Percentiles rank a stretch among this genome's conserved stretches.
Conservation (phyloP, 2,329 filamentous ascomycete genomes). For the Xylaria polymorpha region DNA sequence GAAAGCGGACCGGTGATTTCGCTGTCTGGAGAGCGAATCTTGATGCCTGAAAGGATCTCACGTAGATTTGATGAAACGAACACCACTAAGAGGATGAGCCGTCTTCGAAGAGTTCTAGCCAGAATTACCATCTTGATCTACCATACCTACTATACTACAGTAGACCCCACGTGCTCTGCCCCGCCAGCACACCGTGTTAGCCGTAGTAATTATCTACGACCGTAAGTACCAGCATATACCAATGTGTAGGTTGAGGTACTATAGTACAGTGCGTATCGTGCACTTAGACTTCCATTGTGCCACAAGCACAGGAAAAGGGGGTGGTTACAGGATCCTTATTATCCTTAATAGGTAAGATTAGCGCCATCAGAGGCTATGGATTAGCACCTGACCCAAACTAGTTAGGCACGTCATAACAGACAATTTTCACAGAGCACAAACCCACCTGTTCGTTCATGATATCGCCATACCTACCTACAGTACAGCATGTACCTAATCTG, state of each 20-base stretch:
- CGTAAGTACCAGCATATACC: too few relatives aligned
- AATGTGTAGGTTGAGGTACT: background rate
- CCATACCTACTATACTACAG: too few relatives aligned
- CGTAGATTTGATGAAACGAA: background rate
- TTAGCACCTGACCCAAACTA: background rate
- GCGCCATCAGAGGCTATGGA: background rate
- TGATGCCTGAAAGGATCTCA: background rate
- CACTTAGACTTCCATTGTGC: background rate
- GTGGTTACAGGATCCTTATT: background rate
- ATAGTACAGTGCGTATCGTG: too few relatives aligned
- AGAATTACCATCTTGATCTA: background rate
- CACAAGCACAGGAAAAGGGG: background rate
- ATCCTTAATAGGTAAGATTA: background rate
- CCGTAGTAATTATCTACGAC: too few relatives aligned
- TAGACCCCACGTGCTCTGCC: slow-evolving; percentile 2
- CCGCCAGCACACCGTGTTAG: background rate
- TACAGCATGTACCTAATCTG: background rate
- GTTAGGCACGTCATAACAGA: background rate
- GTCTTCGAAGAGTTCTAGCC: background rate
- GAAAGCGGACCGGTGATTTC: background rate
- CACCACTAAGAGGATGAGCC: background rate
- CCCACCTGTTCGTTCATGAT: too few relatives aligned
- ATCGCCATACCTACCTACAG: background rate
- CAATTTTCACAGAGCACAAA: background rate
- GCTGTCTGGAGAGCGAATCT: slow-evolving; percentile 8